Evolutionary conservation across 768 basidiomycete genomes (phyloP), one percentile per base, ranked within the genome.

Genomic region (Rubroboletus satanas): DNA sequence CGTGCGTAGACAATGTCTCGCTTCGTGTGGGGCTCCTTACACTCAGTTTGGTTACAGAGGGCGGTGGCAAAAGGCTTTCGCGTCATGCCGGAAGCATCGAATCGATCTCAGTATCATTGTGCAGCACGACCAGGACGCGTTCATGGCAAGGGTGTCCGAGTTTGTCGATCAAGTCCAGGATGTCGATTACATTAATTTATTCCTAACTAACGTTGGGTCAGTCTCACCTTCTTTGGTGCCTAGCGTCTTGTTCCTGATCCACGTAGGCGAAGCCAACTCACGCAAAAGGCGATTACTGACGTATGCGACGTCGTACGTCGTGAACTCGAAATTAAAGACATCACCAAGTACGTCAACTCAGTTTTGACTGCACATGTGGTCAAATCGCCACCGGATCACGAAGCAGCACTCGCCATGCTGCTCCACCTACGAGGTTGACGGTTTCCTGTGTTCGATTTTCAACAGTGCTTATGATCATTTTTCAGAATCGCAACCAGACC

Each of bases 341-440:
- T 90, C 47, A 82, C 81, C 63, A 84, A 82, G 73, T 98, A 94
- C 60, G 80, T 95, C 63, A 97, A 95, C 67, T 84, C 91, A 9
- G 88, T 98, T 49, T 72, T 98, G 58, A 98, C 96, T 1, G 88
- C 95, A 0, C 86, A 97, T 68, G 90, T 94, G 18, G 90, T 97
- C 54, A 96, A 96, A 66, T 81, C 79, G 6, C 96, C 96, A 7
- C 85, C 94, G 15, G 93, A 97, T 64, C 84, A 94, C 58, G 96
- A 98, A 68, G 82, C 88, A 18, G 95, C 84, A 1, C 77, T 99
- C 1, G 73, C 79, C 8, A 74, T 91, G 21, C 74, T 98, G 11
- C 80, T 93, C 38, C 81, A 78, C 36, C 73, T 98, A 43, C 84
- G 90, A 77, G 87, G 95, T 94, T 51, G 51, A 75, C 2, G 21